Conservation (phyloP, 495 filamentous ascomycete genomes). For the Hypoxylon perforatum region DNA sequence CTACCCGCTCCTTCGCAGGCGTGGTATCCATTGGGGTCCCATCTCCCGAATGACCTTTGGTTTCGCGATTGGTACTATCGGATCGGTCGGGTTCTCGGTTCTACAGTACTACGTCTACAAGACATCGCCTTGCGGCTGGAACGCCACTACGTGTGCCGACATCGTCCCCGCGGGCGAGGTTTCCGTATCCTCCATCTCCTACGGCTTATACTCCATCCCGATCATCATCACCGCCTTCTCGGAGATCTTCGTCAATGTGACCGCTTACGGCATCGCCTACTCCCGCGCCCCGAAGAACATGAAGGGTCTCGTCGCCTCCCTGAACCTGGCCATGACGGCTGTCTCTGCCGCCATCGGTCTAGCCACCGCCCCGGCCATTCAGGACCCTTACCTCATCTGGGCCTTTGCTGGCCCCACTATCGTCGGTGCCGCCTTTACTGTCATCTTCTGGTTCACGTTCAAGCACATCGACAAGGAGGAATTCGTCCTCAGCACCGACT, state of each 20-base stretch:
- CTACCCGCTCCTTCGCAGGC: conserved; percentile 73
- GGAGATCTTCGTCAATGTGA: conserved; percentile 76
- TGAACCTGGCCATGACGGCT: conserved; percentile 39
- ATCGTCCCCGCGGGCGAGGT: conserved; percentile 49
- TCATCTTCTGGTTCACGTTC: conserved; percentile 61
- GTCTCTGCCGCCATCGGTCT: conserved; percentile 67
- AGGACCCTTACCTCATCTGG: conserved; percentile 69
- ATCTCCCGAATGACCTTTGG: conserved; percentile 79
- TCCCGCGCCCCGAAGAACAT: conserved; percentile 73
- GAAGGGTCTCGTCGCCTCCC: conserved; percentile 51
- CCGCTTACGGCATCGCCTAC: conserved; percentile 76
- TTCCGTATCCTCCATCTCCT: conserved; percentile 56
- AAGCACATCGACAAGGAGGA: conserved; percentile 58
- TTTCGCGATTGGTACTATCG: conserved; percentile 71
- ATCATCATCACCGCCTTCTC: conserved; percentile 66
- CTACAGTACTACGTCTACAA: conserved; percentile 80
- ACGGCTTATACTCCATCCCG: conserved; percentile 56
- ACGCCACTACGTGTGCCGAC: conserved; percentile 55
- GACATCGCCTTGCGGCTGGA: conserved; percentile 58
- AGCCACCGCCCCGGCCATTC: conserved; percentile 65
- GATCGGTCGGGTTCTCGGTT: conserved; percentile 71
- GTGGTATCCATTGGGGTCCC: conserved; percentile 71
- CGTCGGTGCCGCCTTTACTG: conserved; percentile 52
- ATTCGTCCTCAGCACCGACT: conserved; percentile 53
- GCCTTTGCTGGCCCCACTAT: conserved; percentile 63